A percentile compares a stretch with the other conserved stretches of the same genome.
phyloP scores from a whole-genome alignment of 2,329 filamentous ascomycete species.

The Dissoconium aciculare region DNA sequence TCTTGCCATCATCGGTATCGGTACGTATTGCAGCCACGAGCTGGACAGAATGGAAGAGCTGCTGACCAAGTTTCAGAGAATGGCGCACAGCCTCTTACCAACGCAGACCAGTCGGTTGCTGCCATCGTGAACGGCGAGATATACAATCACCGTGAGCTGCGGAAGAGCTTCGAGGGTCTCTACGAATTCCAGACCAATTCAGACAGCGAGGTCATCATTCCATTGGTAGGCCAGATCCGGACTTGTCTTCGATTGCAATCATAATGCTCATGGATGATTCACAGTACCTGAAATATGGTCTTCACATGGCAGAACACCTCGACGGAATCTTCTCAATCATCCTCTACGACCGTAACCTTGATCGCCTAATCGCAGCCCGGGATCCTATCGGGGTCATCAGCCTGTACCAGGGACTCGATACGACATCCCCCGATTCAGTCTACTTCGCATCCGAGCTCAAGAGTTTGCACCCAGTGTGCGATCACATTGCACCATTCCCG shows the following conservation, averaged over 20 bases:
- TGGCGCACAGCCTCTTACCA: constrained; percentile 87
- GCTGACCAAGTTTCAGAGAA: too few species aligned
- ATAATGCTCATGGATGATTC: too few species aligned
- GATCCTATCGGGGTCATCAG: constrained; percentile 95
- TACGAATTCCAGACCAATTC: constrained; percentile 98
- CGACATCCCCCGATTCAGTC: constrained; percentile 62
- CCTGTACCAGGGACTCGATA: constrained; percentile 84
- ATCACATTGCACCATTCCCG: constrained; percentile 85
- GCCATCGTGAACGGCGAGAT: constrained; percentile 98
- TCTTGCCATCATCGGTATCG: constrained; percentile 92
- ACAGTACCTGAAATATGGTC: constrained; percentile 71
- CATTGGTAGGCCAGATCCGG: too few species aligned
- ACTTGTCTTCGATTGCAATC: too few species aligned
- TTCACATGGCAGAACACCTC: constrained; percentile 79
- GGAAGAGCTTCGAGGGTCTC: constrained; percentile 64
- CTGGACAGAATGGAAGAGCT: too few species aligned
- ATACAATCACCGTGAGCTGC: too few species aligned
- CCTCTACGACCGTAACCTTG: constrained; percentile 83
- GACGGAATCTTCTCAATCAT: constrained; percentile 99
- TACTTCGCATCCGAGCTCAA: constrained; percentile 98
- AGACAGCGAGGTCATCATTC: constrained; percentile 96
- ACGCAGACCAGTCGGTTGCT: constrained; percentile 71
- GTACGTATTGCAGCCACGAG: too few species aligned
- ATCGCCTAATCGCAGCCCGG: constrained; percentile 81
- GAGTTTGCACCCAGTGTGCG: constrained; percentile 79